Evolutionary conservation across 2,329 filamentous ascomycete genomes (phyloP).

Genomic region (Fusarium annulatum): DNA sequence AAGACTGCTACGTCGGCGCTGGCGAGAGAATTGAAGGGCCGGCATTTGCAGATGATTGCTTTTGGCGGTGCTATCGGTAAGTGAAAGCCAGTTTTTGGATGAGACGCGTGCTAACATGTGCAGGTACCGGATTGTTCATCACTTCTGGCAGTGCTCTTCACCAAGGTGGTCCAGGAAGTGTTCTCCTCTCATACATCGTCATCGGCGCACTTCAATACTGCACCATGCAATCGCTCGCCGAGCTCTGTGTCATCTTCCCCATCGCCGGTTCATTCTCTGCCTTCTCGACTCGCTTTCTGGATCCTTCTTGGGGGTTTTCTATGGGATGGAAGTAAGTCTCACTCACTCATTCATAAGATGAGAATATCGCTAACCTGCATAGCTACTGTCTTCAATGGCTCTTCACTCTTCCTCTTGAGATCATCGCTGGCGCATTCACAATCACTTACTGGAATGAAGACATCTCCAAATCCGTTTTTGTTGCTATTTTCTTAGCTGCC

Average conservation of each 20-base stretch:
- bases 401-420: slow-evolving; percentile 82
- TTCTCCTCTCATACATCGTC: slow-evolving; percentile 79
- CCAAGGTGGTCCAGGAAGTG: slow-evolving; percentile 79
- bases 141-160: slow-evolving; percentile 79
- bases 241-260: slow-evolving; percentile 90
- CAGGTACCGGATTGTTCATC: slow-evolving; percentile 88
- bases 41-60: slow-evolving; percentile 97
- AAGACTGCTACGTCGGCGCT: slow-evolving; percentile 82
- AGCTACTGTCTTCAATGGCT: slow-evolving; percentile 92
- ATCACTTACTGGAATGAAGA: slow-evolving; percentile 80
- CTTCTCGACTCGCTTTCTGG: slow-evolving; percentile 93
- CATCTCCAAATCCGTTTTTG: slow-evolving; percentile 78
- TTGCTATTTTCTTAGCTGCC: slow-evolving; percentile 80
- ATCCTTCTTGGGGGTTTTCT: slow-evolving; percentile 93
- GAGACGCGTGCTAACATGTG: neutral
- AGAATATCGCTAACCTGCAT: slow-evolving; percentile 1
- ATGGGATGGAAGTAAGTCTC: slow-evolving; percentile 88
- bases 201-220: slow-evolving; percentile 91
- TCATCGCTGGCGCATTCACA: slow-evolving; percentile 87
- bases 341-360: neutral
- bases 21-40: slow-evolving; percentile 79
- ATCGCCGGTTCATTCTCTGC: slow-evolving; percentile 92
- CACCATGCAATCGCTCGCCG: slow-evolving; percentile 90
- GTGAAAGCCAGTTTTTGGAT: neutral
- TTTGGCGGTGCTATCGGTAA: slow-evolving; percentile 90